These are phyloP conservation scores for Colletotrichum agaves DNA, from an alignment of 2,329 filamentous ascomycete genomes.

Conservation along the genomic window DNA sequence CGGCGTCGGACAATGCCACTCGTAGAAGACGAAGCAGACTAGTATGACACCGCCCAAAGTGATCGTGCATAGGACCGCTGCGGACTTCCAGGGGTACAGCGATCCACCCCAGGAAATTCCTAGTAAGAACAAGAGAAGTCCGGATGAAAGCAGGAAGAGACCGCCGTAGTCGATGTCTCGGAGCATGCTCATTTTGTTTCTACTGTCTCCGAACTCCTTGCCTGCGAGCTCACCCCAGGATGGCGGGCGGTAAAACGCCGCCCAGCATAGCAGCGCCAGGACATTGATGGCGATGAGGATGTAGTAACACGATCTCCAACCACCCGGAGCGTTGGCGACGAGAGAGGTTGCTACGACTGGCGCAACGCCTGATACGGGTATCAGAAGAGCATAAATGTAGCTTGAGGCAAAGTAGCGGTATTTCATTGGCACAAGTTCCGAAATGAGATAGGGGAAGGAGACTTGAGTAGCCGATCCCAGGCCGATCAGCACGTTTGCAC, in stretches of 20 bases:
- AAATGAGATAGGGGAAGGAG: conserved; percentile 37
- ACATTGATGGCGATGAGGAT: conserved; percentile 38
- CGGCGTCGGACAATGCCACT: conserved; percentile 46
- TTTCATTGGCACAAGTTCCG: conserved; percentile 39
- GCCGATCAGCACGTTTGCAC: conserved; percentile 39
- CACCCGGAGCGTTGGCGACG: background rate
- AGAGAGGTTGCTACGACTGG: background rate
- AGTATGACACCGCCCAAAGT: conserved; percentile 47
- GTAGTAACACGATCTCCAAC: conserved; percentile 39
- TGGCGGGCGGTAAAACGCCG: background rate
- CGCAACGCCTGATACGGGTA: background rate
- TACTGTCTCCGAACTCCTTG: background rate
- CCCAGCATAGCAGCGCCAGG: conserved; percentile 17
- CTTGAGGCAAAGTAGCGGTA: conserved; percentile 35
- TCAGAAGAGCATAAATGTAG: background rate
- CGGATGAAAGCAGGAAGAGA: conserved; percentile 55
- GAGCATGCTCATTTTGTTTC: background rate
- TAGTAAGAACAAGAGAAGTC: conserved; percentile 56
- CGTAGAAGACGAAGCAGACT: conserved; percentile 49
- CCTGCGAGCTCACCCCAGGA: background rate
- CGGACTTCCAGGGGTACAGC: conserved; percentile 54
- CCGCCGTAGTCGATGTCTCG: conserved; percentile 40
- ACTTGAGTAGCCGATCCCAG: conserved; percentile 35
- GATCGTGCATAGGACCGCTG: conserved; percentile 50
- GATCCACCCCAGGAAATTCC: conserved; percentile 56